Evolutionary conservation across 805 yeast species (phyloP).

Genomic region (Starmerella apis): DNA sequence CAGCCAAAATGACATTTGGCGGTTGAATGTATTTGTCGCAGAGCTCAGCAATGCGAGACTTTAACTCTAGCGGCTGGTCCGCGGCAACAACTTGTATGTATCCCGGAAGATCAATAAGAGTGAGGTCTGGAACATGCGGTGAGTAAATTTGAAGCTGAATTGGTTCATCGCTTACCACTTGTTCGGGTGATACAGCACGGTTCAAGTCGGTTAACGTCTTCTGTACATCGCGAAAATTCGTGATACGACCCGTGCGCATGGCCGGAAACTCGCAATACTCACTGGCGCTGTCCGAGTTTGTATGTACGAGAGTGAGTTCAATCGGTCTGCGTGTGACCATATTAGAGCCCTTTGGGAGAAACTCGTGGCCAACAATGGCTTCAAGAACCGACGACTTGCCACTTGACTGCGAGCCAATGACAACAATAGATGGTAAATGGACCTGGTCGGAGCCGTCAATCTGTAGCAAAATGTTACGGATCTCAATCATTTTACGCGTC

Average conservation of each 20-base stretch:
- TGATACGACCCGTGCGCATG: slow-evolving; percentile 64
- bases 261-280: slow-evolving; percentile 93
- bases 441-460: slow-evolving; percentile 69
- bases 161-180: slow-evolving; percentile 86
- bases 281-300: slow-evolving; percentile 59
- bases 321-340: slow-evolving; percentile 98
- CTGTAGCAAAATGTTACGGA: slow-evolving; percentile 63
- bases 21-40: slow-evolving; percentile 79
- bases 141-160: slow-evolving; percentile 85
- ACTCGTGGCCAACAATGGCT: slow-evolving; percentile 95
- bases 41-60: slow-evolving; percentile 62
- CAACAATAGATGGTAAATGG: slow-evolving; percentile 88
- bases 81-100: slow-evolving; percentile 95
- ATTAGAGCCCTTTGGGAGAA: slow-evolving; percentile 90
- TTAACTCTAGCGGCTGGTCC: slow-evolving; percentile 82
- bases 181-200: slow-evolving; percentile 78
- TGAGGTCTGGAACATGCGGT: slow-evolving; percentile 81
- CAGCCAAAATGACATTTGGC: slow-evolving; percentile 91
- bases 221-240: slow-evolving; percentile 83
- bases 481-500: slow-evolving; percentile 95
- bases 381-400: slow-evolving; percentile 96
- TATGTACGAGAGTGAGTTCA: slow-evolving; percentile 81
- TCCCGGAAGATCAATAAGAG: slow-evolving; percentile 93
- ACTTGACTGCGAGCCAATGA: slow-evolving; percentile 92
- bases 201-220: slow-evolving; percentile 77